Base-by-base conservation (phyloP, 345 rosid species). In the Aquilaria malaccensis region DNA sequence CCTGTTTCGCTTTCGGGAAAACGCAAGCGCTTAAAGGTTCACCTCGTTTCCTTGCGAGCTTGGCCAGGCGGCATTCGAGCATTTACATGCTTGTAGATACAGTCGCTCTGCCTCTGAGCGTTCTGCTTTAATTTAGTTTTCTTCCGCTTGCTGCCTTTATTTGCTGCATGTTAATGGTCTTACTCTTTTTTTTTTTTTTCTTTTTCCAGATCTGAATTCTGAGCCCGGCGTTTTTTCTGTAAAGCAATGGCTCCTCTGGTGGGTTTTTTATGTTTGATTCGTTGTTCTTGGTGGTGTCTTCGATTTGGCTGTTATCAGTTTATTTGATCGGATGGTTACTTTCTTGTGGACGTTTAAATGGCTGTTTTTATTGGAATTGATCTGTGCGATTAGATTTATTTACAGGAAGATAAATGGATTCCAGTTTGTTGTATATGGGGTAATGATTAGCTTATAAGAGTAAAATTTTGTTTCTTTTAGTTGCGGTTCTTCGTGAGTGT, bases 231-330 rank as follows among this genome's bases (percentile, higher is more conserved):
- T 69, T 73, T 70, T 22, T 62, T 62, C 65, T 70, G 64, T 60
- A 46, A 72, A 77, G 85, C 85, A 67, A 89, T 89, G 94, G 85
- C 86, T 67, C 74, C 86, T 67, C 74, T 86, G 85, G 94, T 86
- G 60, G 81, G 87, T 65, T 50, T 62, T 7, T 58, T 32, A 5
- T 6, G 0, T 15, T 14, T 41, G 3, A 7, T 51, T 12, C 7
- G 29, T 33, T 47, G 29, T 13, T 48, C 22, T 50, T n/a, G 5
- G 9, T 32, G 1, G 13, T 53, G 31, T 22, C 2, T 53, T 10
- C 10, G 7, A 9, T 53, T 53, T 5, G 10, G 56, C 14, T 10
- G 15, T 15, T 53, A 15, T 15, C 14, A 9, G 1, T 37, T 37
- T 37, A 37, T 37, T 37, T 37, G 43, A 37, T 37, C 5, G 3